Conservation (phyloP, 108 stramenopile genomes). For the Conticribra guillardii region DNA sequence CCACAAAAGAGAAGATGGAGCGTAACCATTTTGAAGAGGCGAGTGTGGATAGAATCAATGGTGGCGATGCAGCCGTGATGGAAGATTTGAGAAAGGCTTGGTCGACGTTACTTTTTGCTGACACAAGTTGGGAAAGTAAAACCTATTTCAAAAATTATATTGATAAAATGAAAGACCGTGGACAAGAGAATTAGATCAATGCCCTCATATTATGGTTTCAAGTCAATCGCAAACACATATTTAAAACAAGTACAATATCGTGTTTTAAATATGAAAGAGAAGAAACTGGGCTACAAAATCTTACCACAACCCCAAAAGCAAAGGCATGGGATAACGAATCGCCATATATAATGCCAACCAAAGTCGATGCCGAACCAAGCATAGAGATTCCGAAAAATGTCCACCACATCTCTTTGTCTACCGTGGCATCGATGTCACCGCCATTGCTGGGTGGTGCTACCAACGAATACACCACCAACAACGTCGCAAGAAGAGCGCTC, state of each 20-base stretch:
- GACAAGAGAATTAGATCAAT: no score
- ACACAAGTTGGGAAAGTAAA: not conserved
- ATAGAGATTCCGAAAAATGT: constrained; percentile 14
- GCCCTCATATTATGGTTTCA: no score
- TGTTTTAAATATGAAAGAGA: no score
- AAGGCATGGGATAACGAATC: constrained; percentile 41
- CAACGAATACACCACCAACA: not conserved
- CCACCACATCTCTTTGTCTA: not conserved
- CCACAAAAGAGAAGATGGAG: constrained; percentile 2
- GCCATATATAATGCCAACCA: constrained; percentile 32
- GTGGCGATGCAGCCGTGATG: constrained; percentile 15
- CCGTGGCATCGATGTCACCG: not conserved
- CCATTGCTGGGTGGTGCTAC: not conserved
- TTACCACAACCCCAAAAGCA: constrained; percentile 33
- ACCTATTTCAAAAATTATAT: not conserved
- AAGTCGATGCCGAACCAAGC: constrained; percentile 29
- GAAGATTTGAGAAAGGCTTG: constrained; percentile 7
- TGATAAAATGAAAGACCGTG: no score
- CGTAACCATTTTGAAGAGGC: constrained; percentile 1
- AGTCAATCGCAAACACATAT: no score
- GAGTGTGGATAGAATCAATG: constrained; percentile 23
- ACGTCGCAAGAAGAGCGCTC: not conserved
- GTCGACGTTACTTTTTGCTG: not conserved
- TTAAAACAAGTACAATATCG: no score
- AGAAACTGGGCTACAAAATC: no score